These are phyloP conservation scores for Haplosporangium gracile DNA, from an alignment of 192 early-diverging fungal species.

Conservation along the genomic window DNA sequence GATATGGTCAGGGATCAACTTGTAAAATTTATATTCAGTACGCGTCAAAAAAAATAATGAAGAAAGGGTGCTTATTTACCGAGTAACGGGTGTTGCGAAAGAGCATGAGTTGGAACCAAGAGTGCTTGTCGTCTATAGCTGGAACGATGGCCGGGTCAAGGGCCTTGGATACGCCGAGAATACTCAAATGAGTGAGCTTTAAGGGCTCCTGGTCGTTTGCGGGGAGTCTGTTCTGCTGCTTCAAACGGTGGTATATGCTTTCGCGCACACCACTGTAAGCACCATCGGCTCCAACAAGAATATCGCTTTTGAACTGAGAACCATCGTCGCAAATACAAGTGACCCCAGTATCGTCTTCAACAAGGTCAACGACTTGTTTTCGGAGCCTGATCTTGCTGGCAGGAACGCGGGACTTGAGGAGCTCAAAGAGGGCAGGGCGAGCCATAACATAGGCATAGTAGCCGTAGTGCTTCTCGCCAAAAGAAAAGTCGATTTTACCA, in stretches of 20 bases:
- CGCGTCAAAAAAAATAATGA: neutral
- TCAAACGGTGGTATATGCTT: slow-evolving; percentile 17
- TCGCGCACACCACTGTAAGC: slow-evolving; percentile 36
- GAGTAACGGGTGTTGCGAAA: slow-evolving; percentile 1
- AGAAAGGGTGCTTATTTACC: slow-evolving; percentile 2
- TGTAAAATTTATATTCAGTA: neutral
- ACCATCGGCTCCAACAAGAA: slow-evolving; percentile 41
- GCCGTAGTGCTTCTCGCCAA: slow-evolving; percentile 36
- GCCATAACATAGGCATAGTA: slow-evolving; percentile 36
- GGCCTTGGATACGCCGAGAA: slow-evolving; percentile 27
- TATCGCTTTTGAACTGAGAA: slow-evolving; percentile 27
- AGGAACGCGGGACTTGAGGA: slow-evolving; percentile 25
- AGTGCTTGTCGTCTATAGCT: slow-evolving; percentile 7
- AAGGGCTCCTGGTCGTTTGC: slow-evolving; percentile 11
- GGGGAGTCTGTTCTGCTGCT: slow-evolving; percentile 7
- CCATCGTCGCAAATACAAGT: slow-evolving; percentile 21
- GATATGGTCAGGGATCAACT: neutral
- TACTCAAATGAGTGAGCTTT: slow-evolving; percentile 18
- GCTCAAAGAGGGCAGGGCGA: slow-evolving; percentile 32
- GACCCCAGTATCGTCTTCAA: slow-evolving; percentile 17
- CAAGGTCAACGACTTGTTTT: slow-evolving; percentile 20
- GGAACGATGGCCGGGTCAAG: slow-evolving; percentile 17
- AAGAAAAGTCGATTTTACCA: slow-evolving; percentile 28
- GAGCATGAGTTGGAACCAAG: slow-evolving; percentile 32
- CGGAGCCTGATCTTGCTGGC: slow-evolving; percentile 12